phyloP scores from a whole-genome alignment of 2,329 filamentous ascomycete genomes.

The Penicillium sp. region DNA sequence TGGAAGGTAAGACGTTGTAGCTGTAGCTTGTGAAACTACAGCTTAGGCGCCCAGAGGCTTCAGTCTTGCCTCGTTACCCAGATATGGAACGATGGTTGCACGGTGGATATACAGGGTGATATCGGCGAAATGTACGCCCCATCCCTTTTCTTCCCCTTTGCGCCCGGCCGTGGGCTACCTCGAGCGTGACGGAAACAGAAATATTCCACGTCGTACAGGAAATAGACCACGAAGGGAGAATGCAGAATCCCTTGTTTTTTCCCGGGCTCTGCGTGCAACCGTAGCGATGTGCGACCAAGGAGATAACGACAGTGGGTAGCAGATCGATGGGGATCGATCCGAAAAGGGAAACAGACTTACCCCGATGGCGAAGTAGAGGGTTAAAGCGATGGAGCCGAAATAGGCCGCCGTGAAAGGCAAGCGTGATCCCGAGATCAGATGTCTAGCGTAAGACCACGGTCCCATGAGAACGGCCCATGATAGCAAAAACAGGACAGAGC shows the following conservation, averaged over 20 bases:
- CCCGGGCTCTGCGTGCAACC: slow-evolving; percentile 20
- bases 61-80: not conserved
- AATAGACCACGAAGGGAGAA: slow-evolving; percentile 17
- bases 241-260: slow-evolving; percentile 24
- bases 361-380: slow-evolving; percentile 88
- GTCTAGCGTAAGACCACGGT: slow-evolving; percentile 77
- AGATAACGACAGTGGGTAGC: slow-evolving; percentile 9
- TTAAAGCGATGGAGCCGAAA: slow-evolving; percentile 89
- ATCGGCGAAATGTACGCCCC: slow-evolving; percentile 1
- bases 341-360: slow-evolving; percentile 61
- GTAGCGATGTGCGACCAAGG: slow-evolving; percentile 14
- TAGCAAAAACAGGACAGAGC: slow-evolving; percentile 83
- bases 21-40: slow-evolving; percentile 15
- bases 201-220: slow-evolving; percentile 20
- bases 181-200: slow-evolving; percentile 7
- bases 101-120: slow-evolving; percentile 17
- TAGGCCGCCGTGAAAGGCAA: slow-evolving; percentile 93
- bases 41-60: not conserved
- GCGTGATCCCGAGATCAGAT: slow-evolving; percentile 81
- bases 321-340: slow-evolving; percentile 15
- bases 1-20: slow-evolving; percentile 4
- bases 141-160: not conserved
- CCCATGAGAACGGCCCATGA: slow-evolving; percentile 97
- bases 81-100: slow-evolving; percentile 9
- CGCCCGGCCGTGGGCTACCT: not conserved